These are phyloP conservation scores for Xylariaceae sp. DNA, from an alignment of 2,329 filamentous ascomycete genomes.

Conservation along the genomic window DNA sequence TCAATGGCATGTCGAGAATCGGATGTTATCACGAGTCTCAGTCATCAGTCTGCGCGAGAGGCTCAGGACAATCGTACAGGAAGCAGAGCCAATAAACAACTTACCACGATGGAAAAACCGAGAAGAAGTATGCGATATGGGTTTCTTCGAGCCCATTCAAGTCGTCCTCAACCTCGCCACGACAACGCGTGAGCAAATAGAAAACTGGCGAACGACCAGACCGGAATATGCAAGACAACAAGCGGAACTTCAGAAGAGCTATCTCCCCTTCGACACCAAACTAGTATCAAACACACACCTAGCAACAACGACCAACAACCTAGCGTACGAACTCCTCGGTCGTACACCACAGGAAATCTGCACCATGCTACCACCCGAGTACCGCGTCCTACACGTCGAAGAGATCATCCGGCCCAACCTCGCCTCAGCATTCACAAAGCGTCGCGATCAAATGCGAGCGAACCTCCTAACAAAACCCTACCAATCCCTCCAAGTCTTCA, in stretches of 20 bases:
- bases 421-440: slow-evolving; percentile 27
- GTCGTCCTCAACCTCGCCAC: slow-evolving; percentile 18
- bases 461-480: slow-evolving; percentile 18
- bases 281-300: not conserved
- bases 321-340: slow-evolving; percentile 30
- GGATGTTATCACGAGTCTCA: slow-evolving; percentile 13
- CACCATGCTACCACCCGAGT: slow-evolving; percentile 26
- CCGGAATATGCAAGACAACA: not conserved
- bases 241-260: not conserved
- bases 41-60: slow-evolving; percentile 19
- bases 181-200: slow-evolving; percentile 7
- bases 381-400: slow-evolving; percentile 38
- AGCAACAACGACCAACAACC: slow-evolving; percentile 18
- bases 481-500: slow-evolving; percentile 2
- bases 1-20: slow-evolving; percentile 17
- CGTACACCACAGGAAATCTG: slow-evolving; percentile 32
- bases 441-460: slow-evolving; percentile 24
- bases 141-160: slow-evolving; percentile 23
- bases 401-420: slow-evolving; percentile 35
- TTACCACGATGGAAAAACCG: slow-evolving; percentile 19
- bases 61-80: slow-evolving; percentile 16
- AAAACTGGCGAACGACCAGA: slow-evolving; percentile 3
- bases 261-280: slow-evolving; percentile 12
- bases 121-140: slow-evolving; percentile 8
- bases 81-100: slow-evolving; percentile 19